These are phyloP conservation scores for Cercospora berteroae DNA, from an alignment of 2,329 filamentous ascomycete genomes.

Conservation along the genomic window DNA sequence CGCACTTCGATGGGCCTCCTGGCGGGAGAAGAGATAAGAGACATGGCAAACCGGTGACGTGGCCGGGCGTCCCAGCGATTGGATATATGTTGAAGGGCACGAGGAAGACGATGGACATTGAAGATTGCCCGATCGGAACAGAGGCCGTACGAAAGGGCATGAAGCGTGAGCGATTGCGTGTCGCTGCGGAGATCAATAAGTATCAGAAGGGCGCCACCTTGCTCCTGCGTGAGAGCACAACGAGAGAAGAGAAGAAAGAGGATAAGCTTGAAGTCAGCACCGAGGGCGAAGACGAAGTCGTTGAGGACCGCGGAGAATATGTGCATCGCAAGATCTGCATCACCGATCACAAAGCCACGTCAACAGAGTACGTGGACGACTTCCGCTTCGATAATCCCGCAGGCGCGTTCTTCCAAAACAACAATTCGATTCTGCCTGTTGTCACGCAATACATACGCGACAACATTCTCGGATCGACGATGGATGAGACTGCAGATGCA, in stretches of 20 bases:
- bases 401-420: conserved; percentile 98
- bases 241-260: conserved; percentile 56
- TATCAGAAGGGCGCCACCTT: conserved; percentile 85
- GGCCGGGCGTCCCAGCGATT: conserved; percentile 69
- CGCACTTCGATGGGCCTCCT: conserved; percentile 84
- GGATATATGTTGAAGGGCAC: conserved; percentile 90
- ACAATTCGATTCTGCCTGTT: conserved; percentile 88
- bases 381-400: conserved; percentile 89
- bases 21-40: conserved; percentile 48
- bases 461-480: conserved; percentile 58
- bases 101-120: conserved; percentile 81
- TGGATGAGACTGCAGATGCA: conserved; percentile 26
- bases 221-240: conserved; percentile 80
- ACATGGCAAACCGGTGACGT: conserved; percentile 55
- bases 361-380: conserved; percentile 82
- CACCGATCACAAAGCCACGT: conserved; percentile 77
- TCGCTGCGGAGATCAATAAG: conserved; percentile 65
- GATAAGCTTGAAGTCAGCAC: conserved; percentile 37
- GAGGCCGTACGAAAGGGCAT: conserved; percentile 78
- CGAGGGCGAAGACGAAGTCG: conserved; percentile 49
- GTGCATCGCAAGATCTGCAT: conserved; percentile 84
- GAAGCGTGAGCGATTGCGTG: conserved; percentile 72
- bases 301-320: conserved; percentile 58
- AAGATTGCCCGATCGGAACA: conserved; percentile 95
- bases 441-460: conserved; percentile 87